Base-by-base conservation (phyloP, 2,329 filamentous ascomycete species). In the Ilyonectria sp. region DNA sequence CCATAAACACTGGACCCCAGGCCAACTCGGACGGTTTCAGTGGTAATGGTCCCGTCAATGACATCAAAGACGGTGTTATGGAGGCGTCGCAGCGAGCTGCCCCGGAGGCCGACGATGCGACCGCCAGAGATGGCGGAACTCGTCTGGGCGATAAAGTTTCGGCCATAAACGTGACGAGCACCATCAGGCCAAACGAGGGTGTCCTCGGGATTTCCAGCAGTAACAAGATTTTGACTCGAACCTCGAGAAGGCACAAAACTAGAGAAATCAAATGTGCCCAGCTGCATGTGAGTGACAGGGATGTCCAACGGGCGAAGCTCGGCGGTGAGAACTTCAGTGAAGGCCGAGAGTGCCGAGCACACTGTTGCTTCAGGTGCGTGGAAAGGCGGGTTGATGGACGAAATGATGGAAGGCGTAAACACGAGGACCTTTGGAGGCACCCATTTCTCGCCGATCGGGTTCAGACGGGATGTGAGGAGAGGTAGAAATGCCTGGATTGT, bases 31-130 rank as follows among this genome's bases (percentile, higher is more conserved):
- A 95, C 89, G 1, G 93, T 88, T 40, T 88, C 84, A 53, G 84
- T 85, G 29, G 86, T 88, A 72, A 88, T 85, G 19, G 86, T 88
- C 49, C 89, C 87, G 70, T 93, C 91, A 61, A 98, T 88, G 37
- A 96, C 93, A 78, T 98, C 95, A 78, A 98, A 97, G 10, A 99
- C 92, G 2, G 93, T 91, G 76, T 94, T 92, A 81, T 98, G 93
- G 61, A 99, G 86, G 70, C 93, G 91, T 35, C 93, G 87, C 52
- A 97, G 85, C 4, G 92, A 91, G 68, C 91, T 94, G 43, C 93
- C 93, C 56, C 87, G 88, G 65, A 89, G 82, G 13, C 87, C 91
- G 72, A 86, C 88, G 80, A 87, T 85, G 60, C 87, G 85, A 9
- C 86, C 85, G 4, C 87, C 85, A 55, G 86, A 86, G 71, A 90